Evolutionary conservation across 441 rosid species (phyloP).

Genomic region (Macaranga tanarius): DNA sequence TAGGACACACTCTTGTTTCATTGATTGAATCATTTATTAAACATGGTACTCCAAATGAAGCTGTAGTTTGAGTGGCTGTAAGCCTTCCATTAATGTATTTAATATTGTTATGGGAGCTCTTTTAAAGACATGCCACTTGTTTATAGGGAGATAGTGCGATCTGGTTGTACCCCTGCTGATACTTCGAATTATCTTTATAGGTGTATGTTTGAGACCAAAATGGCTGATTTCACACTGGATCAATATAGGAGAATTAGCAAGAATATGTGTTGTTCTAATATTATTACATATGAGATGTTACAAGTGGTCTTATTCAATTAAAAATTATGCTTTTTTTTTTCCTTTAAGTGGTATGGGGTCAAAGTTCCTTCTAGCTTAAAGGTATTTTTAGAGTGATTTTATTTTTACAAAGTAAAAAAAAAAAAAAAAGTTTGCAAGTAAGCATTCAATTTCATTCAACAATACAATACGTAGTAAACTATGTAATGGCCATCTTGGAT

Average conservation of each 20-base stretch:
- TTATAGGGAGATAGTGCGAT: constrained; percentile 62
- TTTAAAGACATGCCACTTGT: constrained; percentile 43
- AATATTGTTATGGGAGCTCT: constrained; percentile 44
- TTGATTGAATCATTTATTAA: constrained; percentile 40
- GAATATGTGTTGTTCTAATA: constrained; percentile 43
- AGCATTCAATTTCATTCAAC: no score
- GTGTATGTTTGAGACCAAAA: constrained; percentile 40
- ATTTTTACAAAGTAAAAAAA: no score
- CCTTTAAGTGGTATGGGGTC: no score
- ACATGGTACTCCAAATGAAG: constrained; percentile 37
- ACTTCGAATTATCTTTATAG: constrained; percentile 51
- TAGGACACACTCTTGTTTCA: constrained; percentile 33
- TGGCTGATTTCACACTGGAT: constrained; percentile 43
- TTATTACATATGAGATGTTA: constrained; percentile 47
- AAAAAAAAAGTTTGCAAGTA: no score
- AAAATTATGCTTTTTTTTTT: no score
- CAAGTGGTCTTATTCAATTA: constrained; percentile 42
- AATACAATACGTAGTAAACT: no score
- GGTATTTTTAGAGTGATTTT: no score
- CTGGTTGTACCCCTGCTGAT: constrained; percentile 41
- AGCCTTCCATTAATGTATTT: constrained; percentile 35
- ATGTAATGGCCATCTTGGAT: no score
- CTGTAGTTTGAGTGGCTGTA: constrained; percentile 32
- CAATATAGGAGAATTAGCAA: constrained; percentile 50
- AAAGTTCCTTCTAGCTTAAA: no score